phyloP scores from a whole-genome alignment of 1,284 basidiomycete species.

The Ceratobasidium theobromae region DNA sequence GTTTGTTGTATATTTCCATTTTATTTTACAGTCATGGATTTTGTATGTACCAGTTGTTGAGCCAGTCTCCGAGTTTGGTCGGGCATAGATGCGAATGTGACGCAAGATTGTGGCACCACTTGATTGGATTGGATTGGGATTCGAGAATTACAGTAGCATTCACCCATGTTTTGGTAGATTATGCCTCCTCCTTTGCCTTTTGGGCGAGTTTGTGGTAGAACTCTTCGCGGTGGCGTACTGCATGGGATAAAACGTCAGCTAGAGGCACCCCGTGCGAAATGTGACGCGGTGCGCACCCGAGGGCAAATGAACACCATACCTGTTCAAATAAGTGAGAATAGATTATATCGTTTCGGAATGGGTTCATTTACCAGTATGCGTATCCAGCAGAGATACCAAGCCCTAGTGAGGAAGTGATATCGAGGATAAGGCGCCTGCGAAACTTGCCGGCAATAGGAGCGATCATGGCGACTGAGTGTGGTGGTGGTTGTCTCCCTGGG shows the following conservation, averaged over 20 bases:
- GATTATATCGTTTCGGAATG: not conserved
- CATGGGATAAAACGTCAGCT: constrained; percentile 17
- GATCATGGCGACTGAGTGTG: constrained; percentile 47
- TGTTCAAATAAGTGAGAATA: constrained; percentile 42
- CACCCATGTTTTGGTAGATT: not conserved
- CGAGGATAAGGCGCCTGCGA: constrained; percentile 84
- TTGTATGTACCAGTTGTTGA: constrained; percentile 22
- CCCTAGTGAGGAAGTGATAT: constrained; percentile 68
- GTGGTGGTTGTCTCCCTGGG: constrained; percentile 10
- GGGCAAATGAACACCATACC: constrained; percentile 77
- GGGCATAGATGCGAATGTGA: constrained; percentile 10
- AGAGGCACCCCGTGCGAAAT: not conserved
- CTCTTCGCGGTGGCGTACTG: constrained; percentile 78
- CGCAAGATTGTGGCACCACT: not conserved
- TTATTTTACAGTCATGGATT: constrained; percentile 18
- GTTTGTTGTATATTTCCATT: not conserved
- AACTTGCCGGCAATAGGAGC: constrained; percentile 87
- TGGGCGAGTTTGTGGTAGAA: constrained; percentile 78
- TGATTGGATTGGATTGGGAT: constrained; percentile 24
- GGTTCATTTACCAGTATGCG: constrained; percentile 67
- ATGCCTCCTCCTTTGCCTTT: constrained; percentile 38
- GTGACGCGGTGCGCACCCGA: constrained; percentile 10
- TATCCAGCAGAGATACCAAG: constrained; percentile 72
- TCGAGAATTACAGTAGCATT: constrained; percentile 14
- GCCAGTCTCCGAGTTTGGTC: not conserved